Base-by-base conservation (phyloP, 371 early-diverging fungal genomes). In the Rhizopus delemar region DNA sequence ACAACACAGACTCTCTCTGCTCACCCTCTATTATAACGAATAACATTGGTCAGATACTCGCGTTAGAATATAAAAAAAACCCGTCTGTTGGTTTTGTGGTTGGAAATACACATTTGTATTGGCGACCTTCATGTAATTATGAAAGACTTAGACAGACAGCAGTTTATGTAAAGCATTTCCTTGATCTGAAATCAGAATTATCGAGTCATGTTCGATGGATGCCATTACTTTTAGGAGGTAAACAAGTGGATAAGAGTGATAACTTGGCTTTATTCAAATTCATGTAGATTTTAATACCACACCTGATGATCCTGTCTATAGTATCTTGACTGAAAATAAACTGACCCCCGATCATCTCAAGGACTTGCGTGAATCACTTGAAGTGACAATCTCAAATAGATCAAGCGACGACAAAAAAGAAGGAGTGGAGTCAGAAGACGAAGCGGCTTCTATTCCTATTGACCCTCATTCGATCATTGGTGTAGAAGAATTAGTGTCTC, bases 91-190 rank as follows among this genome's bases (percentile, higher is more conserved):
- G 74, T 0, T 39, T 79, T 36, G 57, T 74, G 9, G 53, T 76
- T 9, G 74, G 71, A 4, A 75, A 70, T 15, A 73, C 66, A 3
- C 84, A 85, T 66, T 38, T 85, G 46, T 85, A 81, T 57, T 85
- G 86, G 86, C 72, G 80, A 39, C 86, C 86, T 1, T 69, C 70
- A 36, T 76, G 83, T 3, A 76, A 69, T n/a, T 85, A 85, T 57
- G 86, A 85, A 56, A 65, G 83, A 3, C 61, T 77, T 12, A 70
- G 86, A 46, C 86, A 85, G 52, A 69, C 75, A 0, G 58, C 68
- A 3, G 73, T 83, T 13, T 77, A 66, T 48, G 36, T 55, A 3
- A 62, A 65, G 5, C 46, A 61, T 2, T 35, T 75, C 8, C 28
- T 58, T 5, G 69, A 70, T 12, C 59, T 74, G 3, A 64, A 65